These are phyloP conservation scores for Trichoderma reesei DNA, from an alignment of 495 filamentous ascomycete species.

Conservation along the genomic window DNA sequence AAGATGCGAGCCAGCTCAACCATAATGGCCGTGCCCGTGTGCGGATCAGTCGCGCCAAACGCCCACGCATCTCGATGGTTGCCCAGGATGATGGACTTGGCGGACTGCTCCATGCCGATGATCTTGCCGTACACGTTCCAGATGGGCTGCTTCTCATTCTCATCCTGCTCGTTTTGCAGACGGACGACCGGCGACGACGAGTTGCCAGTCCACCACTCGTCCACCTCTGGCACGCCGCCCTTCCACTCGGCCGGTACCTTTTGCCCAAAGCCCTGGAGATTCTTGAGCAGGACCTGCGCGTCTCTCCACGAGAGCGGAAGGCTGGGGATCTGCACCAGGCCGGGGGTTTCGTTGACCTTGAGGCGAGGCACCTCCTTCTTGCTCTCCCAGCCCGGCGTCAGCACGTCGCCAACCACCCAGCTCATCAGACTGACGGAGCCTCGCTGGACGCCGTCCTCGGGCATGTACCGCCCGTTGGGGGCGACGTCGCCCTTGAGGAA, in stretches of 20 bases:
- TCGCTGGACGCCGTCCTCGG: slow-evolving; percentile 69
- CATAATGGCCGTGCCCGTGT: slow-evolving; percentile 84
- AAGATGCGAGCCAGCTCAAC: slow-evolving; percentile 79
- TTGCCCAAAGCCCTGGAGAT: slow-evolving; percentile 66
- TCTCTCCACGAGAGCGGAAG: slow-evolving; percentile 83
- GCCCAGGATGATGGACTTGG: slow-evolving; percentile 83
- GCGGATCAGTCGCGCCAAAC: slow-evolving; percentile 76
- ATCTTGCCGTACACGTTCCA: slow-evolving; percentile 86
- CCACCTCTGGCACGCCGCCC: slow-evolving; percentile 60
- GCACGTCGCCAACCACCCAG: slow-evolving; percentile 77
- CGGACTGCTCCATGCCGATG: slow-evolving; percentile 64
- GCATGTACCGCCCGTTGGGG: slow-evolving; percentile 68
- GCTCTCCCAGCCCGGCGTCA: slow-evolving; percentile 80
- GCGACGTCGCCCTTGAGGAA: slow-evolving; percentile 57
- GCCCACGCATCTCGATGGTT: slow-evolving; percentile 94
- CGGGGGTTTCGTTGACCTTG: slow-evolving; percentile 58
- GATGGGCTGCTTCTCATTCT: slow-evolving; percentile 69
- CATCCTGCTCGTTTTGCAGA: slow-evolving; percentile 82
- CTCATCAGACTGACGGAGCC: slow-evolving; percentile 76
- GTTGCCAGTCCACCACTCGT: slow-evolving; percentile 78
- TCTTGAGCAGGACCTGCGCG: slow-evolving; percentile 67
- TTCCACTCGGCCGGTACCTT: slow-evolving; percentile 64
- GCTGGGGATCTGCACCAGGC: slow-evolving; percentile 73
- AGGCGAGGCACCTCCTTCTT: slow-evolving; percentile 56
- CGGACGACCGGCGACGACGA: slow-evolving; percentile 64